A percentile compares a stretch with the other conserved stretches of the same genome.
These are phyloP conservation scores for Sisymbrium altissimum DNA, from an alignment of 345 rosid genomes.

Conservation along the genomic window DNA sequence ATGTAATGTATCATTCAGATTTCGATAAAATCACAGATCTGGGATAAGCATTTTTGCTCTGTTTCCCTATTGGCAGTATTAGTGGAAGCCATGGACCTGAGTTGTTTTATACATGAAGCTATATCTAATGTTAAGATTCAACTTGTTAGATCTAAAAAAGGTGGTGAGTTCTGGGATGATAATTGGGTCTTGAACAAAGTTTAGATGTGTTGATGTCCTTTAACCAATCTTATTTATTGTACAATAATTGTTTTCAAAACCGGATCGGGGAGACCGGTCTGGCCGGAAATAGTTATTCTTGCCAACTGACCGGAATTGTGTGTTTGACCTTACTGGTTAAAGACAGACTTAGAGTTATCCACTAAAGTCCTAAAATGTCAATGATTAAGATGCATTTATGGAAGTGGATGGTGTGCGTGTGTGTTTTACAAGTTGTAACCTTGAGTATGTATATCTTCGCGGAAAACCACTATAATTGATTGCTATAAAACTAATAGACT, in stretches of 20 bases:
- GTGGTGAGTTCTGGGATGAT: neutral
- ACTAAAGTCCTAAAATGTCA: neutral
- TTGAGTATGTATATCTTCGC: neutral
- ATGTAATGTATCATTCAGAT: neutral
- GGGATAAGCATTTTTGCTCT: neutral
- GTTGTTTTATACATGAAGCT: neutral
- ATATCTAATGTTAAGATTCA: neutral
- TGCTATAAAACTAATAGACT: neutral
- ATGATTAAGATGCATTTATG: neutral
- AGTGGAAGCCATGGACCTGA: neutral
- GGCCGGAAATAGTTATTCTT: neutral
- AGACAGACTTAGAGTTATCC: too few relatives aligned
- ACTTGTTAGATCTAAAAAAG: neutral
- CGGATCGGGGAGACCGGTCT: neutral
- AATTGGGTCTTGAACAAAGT: neutral
- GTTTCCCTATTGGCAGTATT: neutral
- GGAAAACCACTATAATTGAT: neutral
- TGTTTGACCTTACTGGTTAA: neutral
- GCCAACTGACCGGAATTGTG: neutral
- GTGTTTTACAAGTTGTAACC: neutral
- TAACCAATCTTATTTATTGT: too few relatives aligned
- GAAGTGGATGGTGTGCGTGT: neutral
- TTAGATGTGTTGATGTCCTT: neutral
- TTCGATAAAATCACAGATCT: neutral
- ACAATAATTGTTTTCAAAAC: neutral